Evolutionary conservation across 176 grass and related monocot genomes (phyloP), one percentile per base, ranked within the genome.

Genomic region (Avena insularis): DNA sequence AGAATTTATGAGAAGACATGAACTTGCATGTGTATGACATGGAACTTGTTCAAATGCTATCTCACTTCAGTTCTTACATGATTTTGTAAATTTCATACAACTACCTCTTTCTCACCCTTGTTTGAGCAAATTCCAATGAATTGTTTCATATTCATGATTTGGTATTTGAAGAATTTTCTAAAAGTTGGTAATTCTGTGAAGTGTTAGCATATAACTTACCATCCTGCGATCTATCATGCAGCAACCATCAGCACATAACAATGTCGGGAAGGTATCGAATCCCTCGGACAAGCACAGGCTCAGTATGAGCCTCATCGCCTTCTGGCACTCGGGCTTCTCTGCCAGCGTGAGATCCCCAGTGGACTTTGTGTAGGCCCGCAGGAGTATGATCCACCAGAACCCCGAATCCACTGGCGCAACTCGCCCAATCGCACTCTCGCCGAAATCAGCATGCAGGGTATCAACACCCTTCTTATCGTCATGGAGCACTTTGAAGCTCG

Each of bases 191-290:
- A 36, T 77, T 55, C 8, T 36, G 51, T 77, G 49, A 33, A 88
- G 75, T 12, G 50, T 51, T 5, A 43, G 17, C n/a, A 11, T 38
- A 71, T 48, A 55, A 31, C 76, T 90, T 88, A 95, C 90, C 90
- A 92, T 90, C 84, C 93, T 90, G n/a, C 90, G 90, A 92, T 95
- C 90, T 81, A 95, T 89, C 93, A 95, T 95, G 57, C 79, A 86
- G 88, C 90, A 92, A 77, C 90, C 90, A 81, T 92, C 90, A 9
- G 88, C 88, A 75, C 90, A 95, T 21, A 95, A 40, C 83, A 95
- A 83, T 55, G 90, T 95, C 1, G 90, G 90, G 78, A 95, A 92
- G 50, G 90, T 92, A 79, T 92, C 93, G 59, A 92, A 95, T 0
- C 86, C 90, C 82, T 92, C 93, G 1, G 93, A 94, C 33, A 94